Conservation (phyloP, 805 yeast genomes). For the Candida stauntonica region DNA sequence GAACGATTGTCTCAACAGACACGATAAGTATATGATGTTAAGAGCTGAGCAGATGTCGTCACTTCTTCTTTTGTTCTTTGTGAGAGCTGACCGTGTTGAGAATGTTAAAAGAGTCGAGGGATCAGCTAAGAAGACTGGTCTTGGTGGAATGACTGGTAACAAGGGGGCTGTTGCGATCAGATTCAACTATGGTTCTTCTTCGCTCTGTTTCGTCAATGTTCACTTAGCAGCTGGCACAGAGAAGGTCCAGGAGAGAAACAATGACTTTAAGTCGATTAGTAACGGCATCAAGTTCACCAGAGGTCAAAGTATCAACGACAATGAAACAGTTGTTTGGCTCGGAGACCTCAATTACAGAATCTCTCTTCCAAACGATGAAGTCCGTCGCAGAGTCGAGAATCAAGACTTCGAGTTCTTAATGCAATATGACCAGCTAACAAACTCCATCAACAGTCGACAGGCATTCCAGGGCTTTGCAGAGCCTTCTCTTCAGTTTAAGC, state of each 20-base stretch:
- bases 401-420: slow-evolving; percentile 48
- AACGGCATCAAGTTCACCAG: slow-evolving; percentile 64
- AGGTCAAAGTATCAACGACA: slow-evolving; percentile 45
- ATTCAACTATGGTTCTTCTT: slow-evolving; percentile 59
- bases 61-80: slow-evolving; percentile 50
- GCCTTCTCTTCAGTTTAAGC: slow-evolving; percentile 69
- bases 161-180: slow-evolving; percentile 79
- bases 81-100: slow-evolving; percentile 46
- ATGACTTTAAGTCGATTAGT: slow-evolving; percentile 76
- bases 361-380: slow-evolving; percentile 65
- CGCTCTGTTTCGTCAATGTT: slow-evolving; percentile 73
- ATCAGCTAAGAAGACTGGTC: slow-evolving; percentile 81
- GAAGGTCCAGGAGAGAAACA: slow-evolving; percentile 77
- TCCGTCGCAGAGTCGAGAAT: slow-evolving; percentile 47
- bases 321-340: slow-evolving; percentile 86
- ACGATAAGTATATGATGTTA: slow-evolving; percentile 45
- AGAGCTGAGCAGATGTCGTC: slow-evolving; percentile 80
- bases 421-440: slow-evolving; percentile 71
- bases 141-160: slow-evolving; percentile 84
- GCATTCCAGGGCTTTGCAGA: slow-evolving; percentile 75
- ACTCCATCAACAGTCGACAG: slow-evolving; percentile 66
- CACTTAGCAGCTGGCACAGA: slow-evolving; percentile 94
- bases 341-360: slow-evolving; percentile 94
- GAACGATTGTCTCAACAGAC: slow-evolving; percentile 55
- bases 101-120: slow-evolving; percentile 84